Evolutionary conservation across 2,329 filamentous ascomycete species (phyloP).

Genomic region (Pestalotiopsis sp.): DNA sequence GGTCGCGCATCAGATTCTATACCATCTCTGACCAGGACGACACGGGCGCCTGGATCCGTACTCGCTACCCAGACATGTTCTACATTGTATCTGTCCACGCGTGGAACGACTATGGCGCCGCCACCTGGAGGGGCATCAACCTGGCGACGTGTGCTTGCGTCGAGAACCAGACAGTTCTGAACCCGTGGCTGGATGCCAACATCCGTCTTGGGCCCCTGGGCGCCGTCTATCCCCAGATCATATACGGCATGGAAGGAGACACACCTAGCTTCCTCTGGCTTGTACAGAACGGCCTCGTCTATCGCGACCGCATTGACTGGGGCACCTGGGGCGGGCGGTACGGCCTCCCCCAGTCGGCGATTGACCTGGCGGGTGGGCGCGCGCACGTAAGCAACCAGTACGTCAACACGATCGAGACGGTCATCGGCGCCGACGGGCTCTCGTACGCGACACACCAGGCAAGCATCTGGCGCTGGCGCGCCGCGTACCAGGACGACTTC

Average conservation of each 20-base stretch:
- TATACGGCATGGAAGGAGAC: slow-evolving; percentile 50
- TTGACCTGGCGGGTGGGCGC: slow-evolving; percentile 6
- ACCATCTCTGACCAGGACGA: slow-evolving; percentile 56
- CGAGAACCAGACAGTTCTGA: slow-evolving; percentile 32
- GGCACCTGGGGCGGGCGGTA: slow-evolving; percentile 48
- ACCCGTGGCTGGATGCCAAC: slow-evolving; percentile 48
- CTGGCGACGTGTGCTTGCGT: slow-evolving; percentile 20
- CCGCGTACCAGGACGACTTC: slow-evolving; percentile 35
- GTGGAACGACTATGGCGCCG: slow-evolving; percentile 53
- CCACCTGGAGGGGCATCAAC: slow-evolving; percentile 58
- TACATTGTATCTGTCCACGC: slow-evolving; percentile 51
- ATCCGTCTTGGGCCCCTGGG: slow-evolving; percentile 45
- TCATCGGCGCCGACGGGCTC: slow-evolving; percentile 5
- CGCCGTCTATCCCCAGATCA: slow-evolving; percentile 39
- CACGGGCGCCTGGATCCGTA: slow-evolving; percentile 49
- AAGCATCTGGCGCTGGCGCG: slow-evolving; percentile 35
- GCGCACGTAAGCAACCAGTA: background rate
- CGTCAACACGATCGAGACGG: slow-evolving; percentile 5
- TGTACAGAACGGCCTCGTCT: slow-evolving; percentile 45
- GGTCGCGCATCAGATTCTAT: slow-evolving; percentile 39
- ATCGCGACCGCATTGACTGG: slow-evolving; percentile 42
- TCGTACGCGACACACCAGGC: slow-evolving; percentile 17
- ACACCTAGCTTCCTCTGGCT: slow-evolving; percentile 45
- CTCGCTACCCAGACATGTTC: slow-evolving; percentile 48
- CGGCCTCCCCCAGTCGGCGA: slow-evolving; percentile 28